phyloP scores from a whole-genome alignment of 805 yeast species.

The Pichia sporocuriosa region DNA sequence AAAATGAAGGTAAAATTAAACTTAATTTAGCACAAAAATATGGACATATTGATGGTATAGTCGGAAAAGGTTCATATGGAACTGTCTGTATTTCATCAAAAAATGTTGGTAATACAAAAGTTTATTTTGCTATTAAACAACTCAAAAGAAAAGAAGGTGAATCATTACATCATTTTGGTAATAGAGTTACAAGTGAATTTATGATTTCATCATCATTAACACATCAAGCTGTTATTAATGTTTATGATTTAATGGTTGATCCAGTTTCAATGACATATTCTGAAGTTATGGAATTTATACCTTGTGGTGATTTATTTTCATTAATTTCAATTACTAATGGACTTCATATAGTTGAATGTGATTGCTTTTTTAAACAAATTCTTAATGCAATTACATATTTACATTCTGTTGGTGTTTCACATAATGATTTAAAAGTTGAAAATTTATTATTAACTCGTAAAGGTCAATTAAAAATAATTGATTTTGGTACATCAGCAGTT shows the following conservation, averaged over 20 bases:
- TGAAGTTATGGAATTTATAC: constrained; percentile 94
- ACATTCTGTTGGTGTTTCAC: constrained; percentile 91
- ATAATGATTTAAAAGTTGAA: constrained; percentile 88
- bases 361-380: constrained; percentile 84
- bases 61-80: constrained; percentile 45
- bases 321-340: constrained; percentile 47
- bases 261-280: constrained; percentile 61
- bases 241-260: constrained; percentile 74
- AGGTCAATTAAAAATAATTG: constrained; percentile 67
- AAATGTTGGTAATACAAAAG: constrained; percentile 33
- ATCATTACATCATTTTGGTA: constrained; percentile 47
- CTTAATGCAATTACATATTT: constrained; percentile 75
- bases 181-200: constrained; percentile 83
- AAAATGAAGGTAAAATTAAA: constrained; percentile 22
- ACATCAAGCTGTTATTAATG: constrained; percentile 70
- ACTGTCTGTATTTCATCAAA: constrained; percentile 39
- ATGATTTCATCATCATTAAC: constrained; percentile 75
- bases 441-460: constrained; percentile 63
- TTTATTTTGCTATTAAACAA: constrained; percentile 70
- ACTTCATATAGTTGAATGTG: constrained; percentile 62
- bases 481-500: constrained; percentile 89
- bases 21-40: constrained; percentile 38
- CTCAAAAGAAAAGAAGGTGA: constrained; percentile 58
- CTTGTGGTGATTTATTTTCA: constrained; percentile 74
- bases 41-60: constrained; percentile 44